A percentile compares a stretch with the other conserved stretches of the same genome.
These are phyloP conservation scores for Macrolepiota albuminosa DNA, from an alignment of 768 basidiomycete species.

Conservation along the genomic window DNA sequence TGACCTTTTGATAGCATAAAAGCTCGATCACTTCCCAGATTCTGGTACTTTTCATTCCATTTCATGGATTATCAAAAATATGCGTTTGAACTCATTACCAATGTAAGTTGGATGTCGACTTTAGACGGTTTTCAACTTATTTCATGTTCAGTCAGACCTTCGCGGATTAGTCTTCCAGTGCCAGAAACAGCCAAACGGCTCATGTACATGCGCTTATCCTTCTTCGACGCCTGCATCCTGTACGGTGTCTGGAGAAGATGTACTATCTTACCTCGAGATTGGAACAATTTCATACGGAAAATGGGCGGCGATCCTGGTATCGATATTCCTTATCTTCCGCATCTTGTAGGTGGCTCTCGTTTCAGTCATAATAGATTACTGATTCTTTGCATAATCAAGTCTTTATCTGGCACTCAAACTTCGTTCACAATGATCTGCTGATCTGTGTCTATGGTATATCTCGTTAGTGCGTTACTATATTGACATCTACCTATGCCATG, in stretches of 20 bases:
- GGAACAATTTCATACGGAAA: conserved; percentile 36
- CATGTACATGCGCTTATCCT: conserved; percentile 47
- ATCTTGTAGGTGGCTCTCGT: conserved; percentile 26
- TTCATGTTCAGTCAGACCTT: conserved; percentile 38
- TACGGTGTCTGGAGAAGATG: conserved; percentile 45
- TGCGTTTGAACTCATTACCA: conserved; percentile 33
- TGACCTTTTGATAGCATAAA: conserved; percentile 37
- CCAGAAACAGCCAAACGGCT: conserved; percentile 25
- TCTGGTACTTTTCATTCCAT: conserved; percentile 56
- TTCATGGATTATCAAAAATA: conserved; percentile 52
- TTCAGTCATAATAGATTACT: neutral
- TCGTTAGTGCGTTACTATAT: neutral
- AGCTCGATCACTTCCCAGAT: conserved; percentile 47
- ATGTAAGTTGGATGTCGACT: conserved; percentile 20
- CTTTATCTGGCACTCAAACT: conserved; percentile 11
- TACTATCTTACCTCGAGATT: conserved; percentile 44
- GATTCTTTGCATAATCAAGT: neutral
- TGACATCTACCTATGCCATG: neutral
- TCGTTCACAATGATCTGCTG: conserved; percentile 7
- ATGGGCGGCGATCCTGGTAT: conserved; percentile 41
- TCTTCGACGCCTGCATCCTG: conserved; percentile 39
- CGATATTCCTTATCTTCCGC: conserved; percentile 42
- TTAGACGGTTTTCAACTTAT: conserved; percentile 20
- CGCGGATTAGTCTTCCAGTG: conserved; percentile 42
- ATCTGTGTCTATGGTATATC: neutral